Base-by-base conservation (phyloP, 78 protist genomes). In the Mastigamoeba balamuthi region DNA sequence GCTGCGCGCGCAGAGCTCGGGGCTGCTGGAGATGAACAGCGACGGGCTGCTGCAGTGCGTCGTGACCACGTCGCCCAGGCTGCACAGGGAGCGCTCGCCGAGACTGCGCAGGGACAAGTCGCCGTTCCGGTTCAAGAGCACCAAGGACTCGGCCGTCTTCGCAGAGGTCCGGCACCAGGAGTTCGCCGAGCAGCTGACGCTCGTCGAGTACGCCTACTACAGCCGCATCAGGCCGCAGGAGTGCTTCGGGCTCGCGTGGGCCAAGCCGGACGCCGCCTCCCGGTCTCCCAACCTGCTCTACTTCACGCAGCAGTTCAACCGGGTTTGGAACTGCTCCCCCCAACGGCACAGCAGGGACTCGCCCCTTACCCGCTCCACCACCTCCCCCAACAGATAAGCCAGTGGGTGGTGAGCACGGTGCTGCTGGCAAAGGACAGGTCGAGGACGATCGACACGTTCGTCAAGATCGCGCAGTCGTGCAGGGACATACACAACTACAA, bases 401-500 rank as follows among this genome's bases (percentile, higher is more conserved):
- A n/a, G n/a, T n/a, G n/a, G n/a, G n/a, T n/a, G n/a, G n/a, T n/a
- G n/a, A n/a, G n/a, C n/a, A n/a, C n/a, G n/a, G n/a, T n/a, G n/a
- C n/a, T n/a, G n/a, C n/a, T n/a, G n/a, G n/a, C 84, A 25, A 81
- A 81, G 71, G 76, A 81, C 40, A 40, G 86, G 30, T 73, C 70
- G 4, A 80, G 72, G 65, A 77, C 72, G 1, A 7, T 81, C 1
- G 72, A 81, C 36, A 43, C 80, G 7, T 69, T 81, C 43, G 73
- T 81, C 17, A 43, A 75, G 0, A 69, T 75, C 10, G 67, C 76
- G 33, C 83, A 77, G 66, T 27, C 66, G 39, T 83, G 83, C 40
- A 76, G 67, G 35, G 74, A 40, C 68, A 58, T 88, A 5, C 77
- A 88, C 52, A 88, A 88, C 83, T 88, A 58, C 84, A 88, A 84